Evolutionary conservation across 1,284 basidiomycete genomes (phyloP), one percentile per base, ranked within the genome.

Genomic region (Cutaneotrichosporon cavernicola): DNA sequence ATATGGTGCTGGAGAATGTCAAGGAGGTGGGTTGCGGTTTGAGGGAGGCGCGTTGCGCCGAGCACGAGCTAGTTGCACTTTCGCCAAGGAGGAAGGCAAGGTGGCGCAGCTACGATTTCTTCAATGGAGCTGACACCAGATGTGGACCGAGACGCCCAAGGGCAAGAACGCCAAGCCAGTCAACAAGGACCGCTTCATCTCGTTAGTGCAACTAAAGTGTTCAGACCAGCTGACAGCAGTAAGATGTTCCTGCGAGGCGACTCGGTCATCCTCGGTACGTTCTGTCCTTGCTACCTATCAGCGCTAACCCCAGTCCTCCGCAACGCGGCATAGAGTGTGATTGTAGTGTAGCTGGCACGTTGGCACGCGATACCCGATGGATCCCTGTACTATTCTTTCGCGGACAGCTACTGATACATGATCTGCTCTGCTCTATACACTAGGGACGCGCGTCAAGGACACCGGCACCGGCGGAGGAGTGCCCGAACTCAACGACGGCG

Each of bases 101-200:
- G 34, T 9, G 34, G 34, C 8, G 2, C 7, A 8, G 34, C 34
- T 8, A 1, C 1, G 40, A 13, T 13, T 13, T 1, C 40, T 16
- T 2, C 4, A 13, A 9, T 43, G 40, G 40, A 43, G 43, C 43
- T 46, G 18, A 4, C 36, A 13, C 22, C 68, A 96, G 91, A 97
- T 97, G 96, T 99, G 97, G 97, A 97, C 95, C 32, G 97, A 99
- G 80, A 82, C 90, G 61, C 97, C 97, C 26, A 99, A 98, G 82
- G 93, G 93, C 58, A 99, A 98, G 84, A 93, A 92, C 79, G 97
- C 97, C 83, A 98, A 98, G 81, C 91, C 97, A 4, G 89, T 99
- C 66, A 98, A 99, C 85, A 97, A 97, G 83, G 94, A 99, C 82
- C 87, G 97, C 51, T 99, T 99, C 84, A 97, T 99, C 79, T 97